Evolutionary conservation across 2,329 filamentous ascomycete genomes (phyloP), one percentile per base, ranked within the genome.

Genomic region (Botrytis hyacinthi): DNA sequence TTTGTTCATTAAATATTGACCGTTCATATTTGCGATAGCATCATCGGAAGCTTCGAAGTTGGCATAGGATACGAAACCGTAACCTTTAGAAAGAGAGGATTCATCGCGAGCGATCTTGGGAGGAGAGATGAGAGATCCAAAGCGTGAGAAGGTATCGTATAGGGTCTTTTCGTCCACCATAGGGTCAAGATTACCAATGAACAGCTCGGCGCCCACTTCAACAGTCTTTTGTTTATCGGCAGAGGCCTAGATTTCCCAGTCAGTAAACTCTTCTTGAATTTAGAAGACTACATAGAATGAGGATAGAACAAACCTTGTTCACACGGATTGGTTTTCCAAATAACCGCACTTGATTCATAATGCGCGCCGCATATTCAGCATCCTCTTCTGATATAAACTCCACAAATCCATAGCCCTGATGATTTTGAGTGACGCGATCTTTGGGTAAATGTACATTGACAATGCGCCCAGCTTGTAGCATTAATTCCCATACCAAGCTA

Each of bases 401-500:
- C 83, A 99, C 96, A 84, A 99, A 99, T 79, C 96, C 96, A 86
- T 98, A 99, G 79, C 96, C 96, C 84, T 98, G 96, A 83, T 99
- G 96, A 73, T 91, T 92, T 81, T 98, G 94, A 65, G 96, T 98
- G 78, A 99, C 96, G 82, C 96, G 93, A 83, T 99, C 96, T 86
- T 98, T 97, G 73, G 96, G 96, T 81, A 99, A 91, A 84, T 99
- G 96, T 76, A 99, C 95, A 84, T 98, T 98, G 81, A 97, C 93
- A 80, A 99, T 97, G 79, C 95, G 95, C 72, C 96, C 96, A 82
- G 95, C 94, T 85, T 99, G 96, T 73, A 98, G 91, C 94, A 98
- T 98, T 80, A 99, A 88, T 86, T 99, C 96, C 91, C 96, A 98
- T 78, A 99, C 90, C 78, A 97, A 88, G 79, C 92, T 91, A 81